Evolutionary conservation across 225 moss, liverwort and hornwort species (phyloP).

Genomic region (Anthoceros angustus): DNA sequence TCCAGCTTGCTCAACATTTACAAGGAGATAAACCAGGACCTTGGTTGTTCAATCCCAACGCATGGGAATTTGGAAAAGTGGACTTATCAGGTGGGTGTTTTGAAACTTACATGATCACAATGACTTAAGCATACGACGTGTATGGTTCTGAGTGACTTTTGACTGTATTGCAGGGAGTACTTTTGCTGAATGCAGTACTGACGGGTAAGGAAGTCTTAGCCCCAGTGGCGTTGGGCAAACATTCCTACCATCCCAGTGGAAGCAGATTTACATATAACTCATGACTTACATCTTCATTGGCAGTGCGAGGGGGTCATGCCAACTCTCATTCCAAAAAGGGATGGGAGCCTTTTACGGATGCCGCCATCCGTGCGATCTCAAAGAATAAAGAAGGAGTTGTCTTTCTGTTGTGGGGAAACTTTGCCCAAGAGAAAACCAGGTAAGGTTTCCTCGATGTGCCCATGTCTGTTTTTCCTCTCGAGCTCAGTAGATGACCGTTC

Average conservation of each 20-base stretch:
- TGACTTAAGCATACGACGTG: neutral
- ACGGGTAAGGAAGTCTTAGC: slow-evolving; percentile 34
- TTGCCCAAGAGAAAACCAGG: slow-evolving; percentile 81
- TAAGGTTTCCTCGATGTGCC: too few species aligned
- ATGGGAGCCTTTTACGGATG: slow-evolving; percentile 94
- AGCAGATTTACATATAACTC: too few species aligned
- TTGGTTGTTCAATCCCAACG: slow-evolving; percentile 61
- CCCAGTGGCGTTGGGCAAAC: neutral
- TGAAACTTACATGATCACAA: neutral
- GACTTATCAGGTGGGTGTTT: slow-evolving; percentile 60
- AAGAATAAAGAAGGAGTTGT: slow-evolving; percentile 43
- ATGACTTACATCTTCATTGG: neutral
- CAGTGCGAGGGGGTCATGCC: slow-evolving; percentile 74
- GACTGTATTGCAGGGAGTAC: slow-evolving; percentile 51
- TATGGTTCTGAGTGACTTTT: neutral
- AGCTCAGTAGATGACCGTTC: neutral
- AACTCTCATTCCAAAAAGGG: slow-evolving; percentile 96
- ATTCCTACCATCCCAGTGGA: too few species aligned
- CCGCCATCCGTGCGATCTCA: slow-evolving; percentile 69
- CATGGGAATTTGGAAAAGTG: slow-evolving; percentile 96
- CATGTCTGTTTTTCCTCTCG: neutral
- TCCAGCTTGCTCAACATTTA: slow-evolving; percentile 79
- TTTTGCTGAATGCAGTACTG: slow-evolving; percentile 75
- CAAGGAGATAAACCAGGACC: slow-evolving; percentile 62
- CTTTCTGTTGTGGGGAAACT: slow-evolving; percentile 89